Evolutionary conservation across 2,329 filamentous ascomycete genomes (phyloP).

Genomic region (Fusarium nelsonii): DNA sequence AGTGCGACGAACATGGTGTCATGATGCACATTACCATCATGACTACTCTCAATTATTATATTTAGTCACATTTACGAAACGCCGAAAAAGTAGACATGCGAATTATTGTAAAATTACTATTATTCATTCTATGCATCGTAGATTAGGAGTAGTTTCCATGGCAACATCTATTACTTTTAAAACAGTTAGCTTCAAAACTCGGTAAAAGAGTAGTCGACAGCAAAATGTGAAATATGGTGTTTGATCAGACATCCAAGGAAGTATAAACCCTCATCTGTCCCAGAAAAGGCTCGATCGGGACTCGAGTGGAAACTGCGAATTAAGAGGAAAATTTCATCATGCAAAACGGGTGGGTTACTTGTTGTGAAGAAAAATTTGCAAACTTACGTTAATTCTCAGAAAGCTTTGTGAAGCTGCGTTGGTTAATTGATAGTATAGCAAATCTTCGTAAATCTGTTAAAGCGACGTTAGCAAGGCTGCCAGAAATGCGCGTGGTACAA

Average conservation of each 20-base stretch:
- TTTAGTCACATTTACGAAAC: too few species aligned
- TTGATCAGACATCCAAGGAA: conserved; percentile 83
- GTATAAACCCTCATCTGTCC: conserved; percentile 75
- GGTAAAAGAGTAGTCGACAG: conserved; percentile 14
- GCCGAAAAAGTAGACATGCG: too few species aligned
- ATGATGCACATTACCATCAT: conserved; percentile 1
- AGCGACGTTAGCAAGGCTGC: conserved; percentile 43
- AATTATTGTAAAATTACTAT: background rate
- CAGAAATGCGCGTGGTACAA: conserved; percentile 5
- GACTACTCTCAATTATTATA: background rate
- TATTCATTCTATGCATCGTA: background rate
- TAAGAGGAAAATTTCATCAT: conserved; percentile 81
- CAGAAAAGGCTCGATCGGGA: conserved; percentile 74
- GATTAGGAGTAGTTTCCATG: background rate
- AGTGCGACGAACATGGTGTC: background rate
- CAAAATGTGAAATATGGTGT: conserved; percentile 39
- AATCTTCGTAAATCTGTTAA: conserved; percentile 24
- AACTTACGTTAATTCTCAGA: conserved; percentile 36
- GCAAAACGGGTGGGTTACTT: conserved; percentile 27
- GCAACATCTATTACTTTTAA: conserved; percentile 24
- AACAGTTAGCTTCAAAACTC: conserved; percentile 42
- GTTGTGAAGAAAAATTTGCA: conserved; percentile 15
- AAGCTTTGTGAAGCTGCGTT: conserved; percentile 19
- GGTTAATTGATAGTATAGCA: conserved; percentile 18
- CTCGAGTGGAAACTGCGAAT: conserved; percentile 94